Base-by-base conservation (phyloP, 2,329 filamentous ascomycete genomes). In the Aspergillus sp. region DNA sequence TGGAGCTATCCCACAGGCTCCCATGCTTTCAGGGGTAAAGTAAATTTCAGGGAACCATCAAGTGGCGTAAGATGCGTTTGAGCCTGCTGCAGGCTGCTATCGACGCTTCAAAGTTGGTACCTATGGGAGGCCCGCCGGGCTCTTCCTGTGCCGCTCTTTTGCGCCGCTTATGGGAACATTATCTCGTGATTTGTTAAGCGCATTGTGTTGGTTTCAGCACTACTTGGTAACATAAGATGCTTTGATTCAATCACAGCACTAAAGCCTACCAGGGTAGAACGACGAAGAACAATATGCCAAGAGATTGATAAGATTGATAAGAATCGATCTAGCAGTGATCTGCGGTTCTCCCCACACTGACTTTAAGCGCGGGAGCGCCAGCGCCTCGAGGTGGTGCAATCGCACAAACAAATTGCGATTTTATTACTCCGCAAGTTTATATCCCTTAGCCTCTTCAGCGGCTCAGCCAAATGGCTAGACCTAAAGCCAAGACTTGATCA, bases 281-380 rank as follows among this genome's bases (percentile, higher is more conserved):
- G n/a, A n/a, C n/a, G n/a, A 22, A 8, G 9, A 28, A 31, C 11
- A 38, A 6, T 7, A 13, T 23, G 43, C 25, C 38, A 59, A 46
- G 41, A 54, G 66, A 28, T 28, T 7, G 25, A 66, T 67, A 57
- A 64, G 60, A 66, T 67, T 56, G 66, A 67, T 67, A 66, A 67
- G 62, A 64, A 64, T 51, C 63, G 62, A 66, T 67, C 54, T 4
- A 45, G 11, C 31, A 38, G 15, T 3, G 34, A 13, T 15, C 34
- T 3, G 4, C 11, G 1, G 34, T 41, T 41, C 11, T 41, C 11
- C 3, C 34, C 34, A 13, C 34, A 41, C 34, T 1, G 11, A 41
- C 34, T 3, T 15, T 15, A 28, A 49, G 17, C 25, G 25, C 25
- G 25, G 25, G 25, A 28, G 19, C 25, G 25, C 25, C 25, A 28